Evolutionary conservation across 805 yeast species (phyloP), one percentile per base, ranked within the genome.

Genomic region (Naumovozyma baii): DNA sequence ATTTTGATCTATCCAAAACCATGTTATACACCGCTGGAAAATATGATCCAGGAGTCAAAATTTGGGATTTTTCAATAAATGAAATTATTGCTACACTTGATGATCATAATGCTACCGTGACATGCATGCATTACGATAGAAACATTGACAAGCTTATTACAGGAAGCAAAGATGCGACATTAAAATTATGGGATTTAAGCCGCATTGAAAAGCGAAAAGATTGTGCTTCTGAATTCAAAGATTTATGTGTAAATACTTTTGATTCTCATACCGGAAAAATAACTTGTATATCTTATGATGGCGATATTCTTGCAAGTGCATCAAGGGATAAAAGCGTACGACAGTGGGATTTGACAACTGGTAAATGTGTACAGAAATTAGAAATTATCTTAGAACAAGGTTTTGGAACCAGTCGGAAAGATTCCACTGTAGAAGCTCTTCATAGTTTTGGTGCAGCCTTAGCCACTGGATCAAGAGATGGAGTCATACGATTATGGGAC

Each of bases 391-490:
- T 56, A 40, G 45, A 53, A 12, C 15, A 35, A 40, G 3, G 37
- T 41, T 18, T 31, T 17, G 15, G 15, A 29, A 29, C 31, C 14
- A 29, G 13, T 29, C 5, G 9, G 14, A n/a, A 29, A 12, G 15
- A 8, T 31, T 74, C 75, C 2, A 74, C 74, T 44, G 72, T 81
- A 32, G 80, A 83, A 0, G 77, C 84, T 0, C 54, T 82, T 20
- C 88, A 82, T 55, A 76, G 80, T 39, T 76, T 67, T 49, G 84
- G 79, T 48, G 83, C 85, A 0, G 90, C 88, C 0, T 62, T 82
- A 49, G 88, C 88, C 0, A 74, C 85, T 0, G 92, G 90, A 34
- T 76, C 86, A 0, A 74, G 76, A 14, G 90, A 82, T 57, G 90
- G 90, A 1, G 55, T 75, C 3, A 84, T 83, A 4, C 61, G 90